Percentiles rank a stretch among this genome's conserved stretches.
Evolutionary conservation across 768 basidiomycete genomes (phyloP).

Genomic region (Boletus insuetus): DNA sequence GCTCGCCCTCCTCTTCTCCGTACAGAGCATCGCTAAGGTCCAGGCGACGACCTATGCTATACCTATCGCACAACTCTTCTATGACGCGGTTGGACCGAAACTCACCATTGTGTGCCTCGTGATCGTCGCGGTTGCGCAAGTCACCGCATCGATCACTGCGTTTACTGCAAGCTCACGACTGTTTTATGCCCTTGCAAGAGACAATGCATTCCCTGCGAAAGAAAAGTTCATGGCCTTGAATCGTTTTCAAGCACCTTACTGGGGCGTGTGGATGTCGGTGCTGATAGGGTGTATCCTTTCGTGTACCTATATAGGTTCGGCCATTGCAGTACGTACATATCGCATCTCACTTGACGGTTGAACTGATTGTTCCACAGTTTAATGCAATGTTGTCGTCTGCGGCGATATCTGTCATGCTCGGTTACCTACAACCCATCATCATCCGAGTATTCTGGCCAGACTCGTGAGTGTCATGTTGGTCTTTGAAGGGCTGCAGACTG

Average conservation of each 20-base stretch:
- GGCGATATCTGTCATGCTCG: slow-evolving; percentile 56
- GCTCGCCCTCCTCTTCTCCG: slow-evolving; percentile 56
- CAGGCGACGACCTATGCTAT: slow-evolving; percentile 52
- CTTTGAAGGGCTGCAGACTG: background rate
- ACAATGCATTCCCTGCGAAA: slow-evolving; percentile 50
- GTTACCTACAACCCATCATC: slow-evolving; percentile 55
- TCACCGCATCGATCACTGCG: slow-evolving; percentile 55
- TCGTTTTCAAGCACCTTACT: slow-evolving; percentile 51
- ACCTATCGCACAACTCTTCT: slow-evolving; percentile 57
- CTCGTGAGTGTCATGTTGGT: slow-evolving; percentile 32
- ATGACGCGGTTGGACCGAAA: slow-evolving; percentile 47
- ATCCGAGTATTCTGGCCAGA: slow-evolving; percentile 58
- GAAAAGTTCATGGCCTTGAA: slow-evolving; percentile 48
- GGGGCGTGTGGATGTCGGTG: slow-evolving; percentile 55
- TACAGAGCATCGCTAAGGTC: slow-evolving; percentile 50
- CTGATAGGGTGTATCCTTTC: slow-evolving; percentile 52
- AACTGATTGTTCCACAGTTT: slow-evolving; percentile 33
- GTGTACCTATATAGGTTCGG: slow-evolving; percentile 56
- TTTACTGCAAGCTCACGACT: slow-evolving; percentile 57
- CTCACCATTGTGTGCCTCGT: slow-evolving; percentile 51
- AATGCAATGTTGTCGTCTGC: slow-evolving; percentile 56
- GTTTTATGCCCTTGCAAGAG: slow-evolving; percentile 55
- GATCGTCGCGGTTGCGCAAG: slow-evolving; percentile 48
- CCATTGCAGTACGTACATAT: slow-evolving; percentile 44
- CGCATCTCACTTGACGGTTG: background rate